phyloP scores from a whole-genome alignment of 176 grass and related monocot species.

The Phoenix dactylifera region DNA sequence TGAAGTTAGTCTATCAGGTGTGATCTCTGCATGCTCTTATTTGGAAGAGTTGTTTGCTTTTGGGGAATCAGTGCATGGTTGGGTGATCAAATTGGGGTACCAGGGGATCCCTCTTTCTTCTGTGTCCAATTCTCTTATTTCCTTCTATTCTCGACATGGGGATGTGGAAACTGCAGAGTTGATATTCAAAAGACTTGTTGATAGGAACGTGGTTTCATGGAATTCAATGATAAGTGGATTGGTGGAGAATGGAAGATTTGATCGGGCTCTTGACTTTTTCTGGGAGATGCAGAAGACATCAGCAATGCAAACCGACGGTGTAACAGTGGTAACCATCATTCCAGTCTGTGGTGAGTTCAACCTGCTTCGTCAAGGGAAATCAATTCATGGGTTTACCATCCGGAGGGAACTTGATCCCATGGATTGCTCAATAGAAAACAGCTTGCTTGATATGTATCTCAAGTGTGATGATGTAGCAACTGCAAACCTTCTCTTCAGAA shows the following conservation, averaged over 20 bases:
- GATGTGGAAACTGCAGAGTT: slow-evolving; percentile 23
- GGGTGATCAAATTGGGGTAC: slow-evolving; percentile 40
- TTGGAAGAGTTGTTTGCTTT: slow-evolving; percentile 18
- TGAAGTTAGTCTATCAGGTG: slow-evolving; percentile 51
- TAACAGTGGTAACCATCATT: slow-evolving; percentile 49
- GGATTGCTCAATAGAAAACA: slow-evolving; percentile 42
- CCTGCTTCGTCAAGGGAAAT: slow-evolving; percentile 40
- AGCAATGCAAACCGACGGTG: slow-evolving; percentile 28
- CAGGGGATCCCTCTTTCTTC: slow-evolving; percentile 30
- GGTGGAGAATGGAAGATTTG: slow-evolving; percentile 25
- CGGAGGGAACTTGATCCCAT: slow-evolving; percentile 20
- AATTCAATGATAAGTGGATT: slow-evolving; percentile 72
- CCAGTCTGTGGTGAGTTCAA: slow-evolving; percentile 42
- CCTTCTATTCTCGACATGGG: slow-evolving; percentile 47
- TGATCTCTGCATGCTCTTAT: slow-evolving; percentile 31
- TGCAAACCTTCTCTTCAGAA: slow-evolving; percentile 37
- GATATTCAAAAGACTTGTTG: slow-evolving; percentile 29
- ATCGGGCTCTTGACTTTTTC: slow-evolving; percentile 29
- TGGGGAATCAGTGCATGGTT: slow-evolving; percentile 62
- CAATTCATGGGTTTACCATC: slow-evolving; percentile 50
- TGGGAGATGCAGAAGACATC: slow-evolving; percentile 31
- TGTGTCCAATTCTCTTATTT: slow-evolving; percentile 45
- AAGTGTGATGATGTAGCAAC: slow-evolving; percentile 31
- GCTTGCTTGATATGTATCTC: slow-evolving; percentile 52
- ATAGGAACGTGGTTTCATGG: slow-evolving; percentile 61